Base-by-base conservation (phyloP, 2,329 filamentous ascomycete genomes). In the Thielaviopsis musarum region DNA sequence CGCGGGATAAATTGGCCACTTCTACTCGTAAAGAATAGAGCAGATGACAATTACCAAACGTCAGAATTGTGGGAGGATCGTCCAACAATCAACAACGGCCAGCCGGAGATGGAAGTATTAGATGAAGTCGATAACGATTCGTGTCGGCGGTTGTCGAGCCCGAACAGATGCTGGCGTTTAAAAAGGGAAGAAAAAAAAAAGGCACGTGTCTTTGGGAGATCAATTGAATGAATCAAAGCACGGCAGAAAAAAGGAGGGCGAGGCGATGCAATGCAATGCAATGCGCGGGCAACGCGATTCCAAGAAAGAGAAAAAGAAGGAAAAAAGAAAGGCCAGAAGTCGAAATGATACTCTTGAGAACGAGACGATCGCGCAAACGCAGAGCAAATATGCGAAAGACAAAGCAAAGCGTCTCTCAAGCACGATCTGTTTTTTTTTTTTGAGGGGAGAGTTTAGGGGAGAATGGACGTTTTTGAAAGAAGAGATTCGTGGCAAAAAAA, bases 181-280 rank as follows among this genome's bases (percentile, higher is more conserved):
- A 10, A 45, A 10, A 28, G 38, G 15, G 38, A 28, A 56, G 38
- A 49, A 56, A 49, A 56, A 48, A 49, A 28, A 24, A 13, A 38
- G 28, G 54, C 17, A 56, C 54, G 54, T 56, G 54, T 56, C 54
- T 56, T 56, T 56, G 54, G 54, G 41, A 56, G 41, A 21, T 56
- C 54, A 56, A 56, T 49, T 56, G 45, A 56, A 56, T 56, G 54
- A 56, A 56, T 56, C 61, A 49, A 53, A 61, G 58, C 56, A 63
- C 54, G 22, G 59, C 57, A 56, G 56, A 60, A 45, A 58, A 60
- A 63, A 63, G 56, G 49, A 45, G 54, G 55, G 30, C 55, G 41
- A 57, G 55, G 55, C 41, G 48, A 57, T 57, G 55, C 55, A 57
- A 57, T 54, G 59, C 30, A 60, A 64, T 59, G 63, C 58, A 53